Base-by-base conservation (phyloP, 139 green algal species). In the Tetraselmis chui region DNA sequence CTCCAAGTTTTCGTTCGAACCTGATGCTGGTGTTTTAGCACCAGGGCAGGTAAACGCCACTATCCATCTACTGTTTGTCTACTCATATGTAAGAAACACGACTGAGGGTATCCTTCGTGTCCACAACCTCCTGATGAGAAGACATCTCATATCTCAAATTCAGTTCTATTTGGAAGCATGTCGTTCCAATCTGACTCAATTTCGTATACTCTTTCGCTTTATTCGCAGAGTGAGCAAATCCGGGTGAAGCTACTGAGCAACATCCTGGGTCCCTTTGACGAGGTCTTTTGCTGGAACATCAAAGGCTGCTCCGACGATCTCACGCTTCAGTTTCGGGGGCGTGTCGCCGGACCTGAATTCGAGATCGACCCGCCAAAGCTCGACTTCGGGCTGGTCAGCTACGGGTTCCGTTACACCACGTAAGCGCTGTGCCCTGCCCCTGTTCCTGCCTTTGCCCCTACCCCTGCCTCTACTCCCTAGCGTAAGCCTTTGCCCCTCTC, bases 1-100 rank as follows among this genome's bases (percentile, higher is more conserved):
- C 78, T 83, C 75, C 29, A 91, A 89, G 81, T 96, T 97, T 84
- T 83, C n/a, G 0, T 97, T 97, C 85, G 87, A 92, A 78, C 93
- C 93, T 1, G 25, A 77, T 2, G n/a, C 23, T 1, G 93, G 93
- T 1, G 78, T 87, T 29, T 81, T 97, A 28, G 28, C 75, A 26
- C 80, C 87, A 23, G 88, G 84, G 1, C 75, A 83, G 76, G 79
- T 79, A 0, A 76, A 86, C 59, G 84, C 32, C 77, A n/a, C n/a
- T n/a, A n/a, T n/a, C n/a, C n/a, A n/a, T n/a, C n/a, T n/a, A n/a
- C n/a, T n/a, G n/a, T n/a, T n/a, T n/a, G n/a, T n/a, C n/a, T n/a
- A n/a, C n/a, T n/a, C n/a, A n/a, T n/a, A n/a, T n/a, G n/a, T n/a
- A n/a, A n/a, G n/a, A n/a, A n/a, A n/a, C n/a, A n/a, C n/a, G n/a